Conservation (phyloP, 345 rosid genomes). For the Hibiscus tridactylites region DNA sequence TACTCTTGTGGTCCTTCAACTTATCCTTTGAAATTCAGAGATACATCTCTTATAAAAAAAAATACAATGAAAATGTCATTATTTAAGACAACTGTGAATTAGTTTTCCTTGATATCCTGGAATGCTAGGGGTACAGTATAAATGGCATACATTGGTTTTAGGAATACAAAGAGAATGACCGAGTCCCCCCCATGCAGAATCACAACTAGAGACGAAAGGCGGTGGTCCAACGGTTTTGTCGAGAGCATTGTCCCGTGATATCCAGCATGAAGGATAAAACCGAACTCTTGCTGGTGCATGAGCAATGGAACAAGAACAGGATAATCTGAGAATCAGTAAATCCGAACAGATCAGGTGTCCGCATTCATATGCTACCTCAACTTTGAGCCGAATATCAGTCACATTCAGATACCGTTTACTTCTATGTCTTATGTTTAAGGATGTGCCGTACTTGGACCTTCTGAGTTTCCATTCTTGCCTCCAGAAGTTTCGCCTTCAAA, state of each 20-base stretch:
- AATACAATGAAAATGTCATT: background rate
- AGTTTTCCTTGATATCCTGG: conserved; percentile 11
- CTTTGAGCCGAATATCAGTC: background rate
- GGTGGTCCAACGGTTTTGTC: background rate
- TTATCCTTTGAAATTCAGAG: background rate
- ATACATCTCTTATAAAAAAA: background rate
- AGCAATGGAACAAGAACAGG: background rate
- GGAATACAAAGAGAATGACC: background rate
- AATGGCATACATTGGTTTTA: conserved; percentile 10
- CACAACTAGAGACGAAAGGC: conserved; percentile 1
- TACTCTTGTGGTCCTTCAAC: background rate
- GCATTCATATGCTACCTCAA: conserved; percentile 9
- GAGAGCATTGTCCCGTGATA: background rate
- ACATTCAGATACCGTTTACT: conserved; percentile 1
- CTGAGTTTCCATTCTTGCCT: conserved; percentile 79
- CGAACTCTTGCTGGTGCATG: conserved; percentile 10
- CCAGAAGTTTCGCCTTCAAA: conserved; percentile 83
- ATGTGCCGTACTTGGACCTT: conserved; percentile 81
- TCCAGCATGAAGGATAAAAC: background rate
- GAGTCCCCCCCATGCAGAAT: background rate
- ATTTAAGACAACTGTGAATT: conserved; percentile 8
- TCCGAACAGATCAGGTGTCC: background rate
- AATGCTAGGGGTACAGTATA: conserved; percentile 11
- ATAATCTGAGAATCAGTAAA: background rate
- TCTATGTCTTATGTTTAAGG: conserved; percentile 67